Percentiles rank a stretch among this genome's conserved stretches.
Evolutionary conservation across 129 eudicot species (phyloP).

Genomic region (Oenanthe sinensis): DNA sequence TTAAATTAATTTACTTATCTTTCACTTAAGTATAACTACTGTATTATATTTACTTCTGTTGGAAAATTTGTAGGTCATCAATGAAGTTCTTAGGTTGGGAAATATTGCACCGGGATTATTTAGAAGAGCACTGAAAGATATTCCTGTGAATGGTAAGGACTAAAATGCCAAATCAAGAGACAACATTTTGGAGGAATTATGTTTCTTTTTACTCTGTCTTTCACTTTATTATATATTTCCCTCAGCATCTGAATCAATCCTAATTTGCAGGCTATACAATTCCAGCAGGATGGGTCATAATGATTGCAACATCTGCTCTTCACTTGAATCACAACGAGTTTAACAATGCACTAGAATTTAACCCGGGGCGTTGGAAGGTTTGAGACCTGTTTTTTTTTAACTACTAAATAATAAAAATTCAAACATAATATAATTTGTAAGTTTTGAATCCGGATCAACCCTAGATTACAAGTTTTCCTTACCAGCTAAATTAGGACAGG

Average conservation of each 20-base stretch:
- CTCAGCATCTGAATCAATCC: background rate
- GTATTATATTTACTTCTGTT: background rate
- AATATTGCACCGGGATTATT: constrained; percentile 54
- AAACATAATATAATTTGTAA: background rate
- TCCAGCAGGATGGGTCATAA: constrained; percentile 56
- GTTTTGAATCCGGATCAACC: background rate
- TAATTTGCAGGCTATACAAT: constrained; percentile 43
- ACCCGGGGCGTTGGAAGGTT: constrained; percentile 71
- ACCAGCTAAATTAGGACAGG: background rate
- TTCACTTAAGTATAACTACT: background rate
- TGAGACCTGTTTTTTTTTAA: background rate
- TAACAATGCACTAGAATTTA: constrained; percentile 46
- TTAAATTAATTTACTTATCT: background rate
- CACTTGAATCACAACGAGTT: constrained; percentile 34
- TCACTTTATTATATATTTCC: background rate
- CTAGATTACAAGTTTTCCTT: background rate
- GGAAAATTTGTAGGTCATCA: constrained; percentile 31
- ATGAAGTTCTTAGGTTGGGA: constrained; percentile 57
- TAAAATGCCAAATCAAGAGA: background rate
- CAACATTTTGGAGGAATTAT: background rate
- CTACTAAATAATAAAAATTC: background rate
- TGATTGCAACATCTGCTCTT: constrained; percentile 38
- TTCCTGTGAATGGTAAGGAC: constrained; percentile 37
- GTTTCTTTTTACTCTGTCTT: background rate
- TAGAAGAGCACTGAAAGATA: constrained; percentile 37